Evolutionary conservation across 495 filamentous ascomycete genomes (phyloP), one percentile per base, ranked within the genome.

Genomic region (Podospora pseudocomata): DNA sequence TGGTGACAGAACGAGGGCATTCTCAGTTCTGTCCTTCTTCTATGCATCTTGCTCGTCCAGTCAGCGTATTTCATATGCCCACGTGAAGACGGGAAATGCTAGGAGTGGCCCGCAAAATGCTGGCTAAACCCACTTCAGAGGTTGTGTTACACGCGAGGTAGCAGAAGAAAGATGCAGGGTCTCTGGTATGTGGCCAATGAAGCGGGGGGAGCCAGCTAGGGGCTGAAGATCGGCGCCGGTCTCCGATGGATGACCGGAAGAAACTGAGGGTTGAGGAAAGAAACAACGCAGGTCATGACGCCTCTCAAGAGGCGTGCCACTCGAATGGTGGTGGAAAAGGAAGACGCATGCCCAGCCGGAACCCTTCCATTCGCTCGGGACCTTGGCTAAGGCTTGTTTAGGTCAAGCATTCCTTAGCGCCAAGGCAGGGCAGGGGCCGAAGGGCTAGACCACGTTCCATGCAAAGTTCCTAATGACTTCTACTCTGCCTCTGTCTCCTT

Each of bases 311-410:
- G 23, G 23, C 23, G 23, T 23, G 23, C 23, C 23, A 39, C 34
- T 39, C 34, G 34, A 39, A 39, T 39, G 34, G 11, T 39, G 39
- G 15, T 49, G 39, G 15, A 11, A 49, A 39, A 49, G 39, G 39
- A 49, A 7, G 32, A 18, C 20, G 61, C 61, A 49, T 63, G 61
- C 32, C 61, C 61, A 49, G 61, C 23, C 34, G 5, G 18, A 3
- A 15, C 18, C n/a, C 11, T 63, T 32, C 61, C 61, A 63, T 63
- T 63, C 27, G 61, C 61, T 39, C 27, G 32, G 32, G 23, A 19
- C 5, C 32, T 32, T 63, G n/a, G 18, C 61, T 49, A 63, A 39
- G 11, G n/a, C 61, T 63, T 63, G 34, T 63, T 63, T 39, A 9
- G 30, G 3, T 49, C 34, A 63, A 63, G 61, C 61, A 16, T 63